These are phyloP conservation scores for Macrophomina phaseolina DNA, from an alignment of 2,329 filamentous ascomycete species.

Conservation along the genomic window DNA sequence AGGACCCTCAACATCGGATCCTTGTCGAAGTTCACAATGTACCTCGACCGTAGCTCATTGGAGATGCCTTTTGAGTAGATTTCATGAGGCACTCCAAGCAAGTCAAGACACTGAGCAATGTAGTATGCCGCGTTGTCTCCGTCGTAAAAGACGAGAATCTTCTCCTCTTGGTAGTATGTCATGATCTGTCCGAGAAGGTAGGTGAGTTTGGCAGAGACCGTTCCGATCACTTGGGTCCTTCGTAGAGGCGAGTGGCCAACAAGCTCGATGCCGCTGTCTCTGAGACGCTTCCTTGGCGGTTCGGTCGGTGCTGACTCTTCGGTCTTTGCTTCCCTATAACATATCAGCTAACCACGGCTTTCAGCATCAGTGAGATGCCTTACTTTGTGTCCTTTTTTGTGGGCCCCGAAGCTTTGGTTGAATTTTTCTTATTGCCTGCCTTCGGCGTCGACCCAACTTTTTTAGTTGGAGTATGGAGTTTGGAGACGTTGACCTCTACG, in stretches of 20 bases:
- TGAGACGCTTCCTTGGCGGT: conserved; percentile 28
- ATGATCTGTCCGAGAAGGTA: conserved; percentile 79
- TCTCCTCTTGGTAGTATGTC: conserved; percentile 72
- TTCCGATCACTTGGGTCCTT: conserved; percentile 72
- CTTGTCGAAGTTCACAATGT: conserved; percentile 79
- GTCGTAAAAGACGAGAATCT: conserved; percentile 93
- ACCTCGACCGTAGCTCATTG: conserved; percentile 69
- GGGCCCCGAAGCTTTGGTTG: neutral
- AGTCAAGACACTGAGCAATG: conserved; percentile 80
- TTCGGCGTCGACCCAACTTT: neutral
- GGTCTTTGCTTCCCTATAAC: neutral
- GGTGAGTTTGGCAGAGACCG: conserved; percentile 83
- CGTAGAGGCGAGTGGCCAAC: conserved; percentile 60
- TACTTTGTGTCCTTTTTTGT: neutral
- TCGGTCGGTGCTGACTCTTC: neutral
- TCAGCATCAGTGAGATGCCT: neutral
- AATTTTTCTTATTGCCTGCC: neutral
- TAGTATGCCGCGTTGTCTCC: conserved; percentile 87
- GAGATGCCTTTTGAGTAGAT: conserved; percentile 71
- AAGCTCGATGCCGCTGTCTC: conserved; percentile 39
- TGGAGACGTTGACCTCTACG: conserved; percentile 16
- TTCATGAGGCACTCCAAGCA: conserved; percentile 66
- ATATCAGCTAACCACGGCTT: neutral
- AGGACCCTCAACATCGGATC: conserved; percentile 74
- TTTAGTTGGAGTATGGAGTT: neutral